Base-by-base conservation (phyloP, 345 rosid genomes). In the Murraya paniculata region DNA sequence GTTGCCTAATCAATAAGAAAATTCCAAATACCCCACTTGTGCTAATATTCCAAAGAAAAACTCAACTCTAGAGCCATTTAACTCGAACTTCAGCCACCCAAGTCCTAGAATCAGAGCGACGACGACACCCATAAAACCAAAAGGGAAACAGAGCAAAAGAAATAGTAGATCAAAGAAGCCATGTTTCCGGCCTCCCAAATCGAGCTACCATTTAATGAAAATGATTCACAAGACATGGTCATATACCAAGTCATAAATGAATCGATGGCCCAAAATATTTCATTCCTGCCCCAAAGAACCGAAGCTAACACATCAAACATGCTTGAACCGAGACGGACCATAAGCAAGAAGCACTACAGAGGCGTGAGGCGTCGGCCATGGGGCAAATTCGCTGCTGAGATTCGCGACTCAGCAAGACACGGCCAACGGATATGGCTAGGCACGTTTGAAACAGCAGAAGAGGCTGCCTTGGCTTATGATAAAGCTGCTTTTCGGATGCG, bases 381-480 rank as follows among this genome's bases (percentile, higher is more conserved):
- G 94, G 94, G 94, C n/a, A 90, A 90, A 70, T 90, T 64, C 56
- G 94, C 94, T 0, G 92, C 94, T 0, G 92, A 90, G 80, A 90
- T 90, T 36, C 91, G 94, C 0, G 94, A 90, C 67, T 88, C 92
- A 33, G 6, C 74, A 0, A 78, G 90, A 8, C 78, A 82, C 0
- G 94, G 94, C 7, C 85, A 89, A 0, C 81, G 92, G 7, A 73
- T 88, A 9, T 90, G 94, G 94, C 84, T 90, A 4, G 94, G 94
- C 27, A 90, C 92, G 1, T 90, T 86, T 74, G 72, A 85, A 74
- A 88, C 94, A 0, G 94, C 92, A 0, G 92, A 90, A 79, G 87
- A 80, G 66, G 94, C 94, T 9, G 94, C 94, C 22, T 64, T 90
- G 83, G 94, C 94, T 1, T 90, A 90, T 18, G 94, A 90, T 53